These are phyloP conservation scores for Aspergillus baeticus DNA, from an alignment of 495 filamentous ascomycete species.

Conservation along the genomic window DNA sequence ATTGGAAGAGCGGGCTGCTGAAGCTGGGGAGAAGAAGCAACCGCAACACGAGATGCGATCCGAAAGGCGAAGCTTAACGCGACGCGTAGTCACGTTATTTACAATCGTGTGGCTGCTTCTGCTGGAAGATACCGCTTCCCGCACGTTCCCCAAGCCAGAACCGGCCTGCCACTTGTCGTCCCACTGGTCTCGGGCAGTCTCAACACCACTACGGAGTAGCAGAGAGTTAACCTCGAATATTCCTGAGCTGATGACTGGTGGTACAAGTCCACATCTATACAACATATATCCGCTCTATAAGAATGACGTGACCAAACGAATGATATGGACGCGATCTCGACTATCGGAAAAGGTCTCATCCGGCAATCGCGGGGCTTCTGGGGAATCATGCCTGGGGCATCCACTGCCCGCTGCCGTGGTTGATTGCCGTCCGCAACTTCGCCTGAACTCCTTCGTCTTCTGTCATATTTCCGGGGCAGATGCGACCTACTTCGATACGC, in stretches of 20 bases:
- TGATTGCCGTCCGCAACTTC: constrained; percentile 13
- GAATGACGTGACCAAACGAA: not conserved
- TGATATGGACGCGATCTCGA: no score
- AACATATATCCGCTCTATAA: no score
- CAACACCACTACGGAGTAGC: no score
- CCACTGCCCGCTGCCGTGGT: constrained; percentile 9
- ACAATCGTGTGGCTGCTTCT: not conserved
- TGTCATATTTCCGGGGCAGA: not conserved
- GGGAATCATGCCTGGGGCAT: constrained; percentile 6
- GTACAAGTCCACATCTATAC: no score
- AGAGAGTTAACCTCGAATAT: no score
- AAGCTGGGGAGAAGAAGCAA: constrained; percentile 22
- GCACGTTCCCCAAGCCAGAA: not conserved
- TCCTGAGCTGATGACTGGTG: no score
- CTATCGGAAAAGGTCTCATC: constrained; percentile 15
- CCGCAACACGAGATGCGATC: constrained; percentile 7
- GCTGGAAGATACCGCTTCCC: not conserved
- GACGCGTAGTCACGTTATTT: not conserved
- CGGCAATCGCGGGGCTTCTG: constrained; percentile 11
- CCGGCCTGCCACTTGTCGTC: no score
- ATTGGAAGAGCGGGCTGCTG: constrained; percentile 24
- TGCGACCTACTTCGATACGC: not conserved
- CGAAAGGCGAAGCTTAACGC: not conserved
- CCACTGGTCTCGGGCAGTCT: no score
- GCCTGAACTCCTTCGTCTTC: constrained; percentile 3